A percentile compares a stretch with the other conserved stretches of the same genome.
Evolutionary conservation across 768 basidiomycete species (phyloP).

Genomic region (Kwoniella pini): DNA sequence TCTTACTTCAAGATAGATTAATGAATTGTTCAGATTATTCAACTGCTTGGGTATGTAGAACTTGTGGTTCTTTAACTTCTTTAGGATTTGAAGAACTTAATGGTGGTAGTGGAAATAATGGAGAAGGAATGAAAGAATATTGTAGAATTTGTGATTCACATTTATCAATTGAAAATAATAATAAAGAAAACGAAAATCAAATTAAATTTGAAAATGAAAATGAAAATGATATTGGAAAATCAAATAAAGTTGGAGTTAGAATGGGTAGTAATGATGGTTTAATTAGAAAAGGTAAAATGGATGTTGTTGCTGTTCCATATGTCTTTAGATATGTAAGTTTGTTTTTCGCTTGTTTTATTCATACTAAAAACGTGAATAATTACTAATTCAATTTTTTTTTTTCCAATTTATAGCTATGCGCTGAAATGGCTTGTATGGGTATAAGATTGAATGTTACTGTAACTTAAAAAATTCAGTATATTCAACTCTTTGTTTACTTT

Average conservation of each 20-base stretch:
- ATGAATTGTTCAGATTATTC: conserved; percentile 99
- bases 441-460: conserved; percentile 85
- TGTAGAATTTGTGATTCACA: conserved; percentile 79
- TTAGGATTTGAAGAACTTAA: conserved; percentile 90
- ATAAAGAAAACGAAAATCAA: conserved; percentile 43
- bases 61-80: conserved; percentile 92
- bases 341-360: background rate
- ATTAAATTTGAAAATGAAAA: conserved; percentile 65
- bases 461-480: too few species aligned
- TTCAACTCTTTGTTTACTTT: background rate
- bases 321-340: conserved; percentile 51
- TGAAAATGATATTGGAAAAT: conserved; percentile 62
- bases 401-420: conserved; percentile 42
- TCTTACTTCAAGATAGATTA: conserved; percentile 93
- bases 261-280: conserved; percentile 39
- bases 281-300: conserved; percentile 62
- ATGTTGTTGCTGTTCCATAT: conserved; percentile 91
- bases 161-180: background rate
- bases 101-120: conserved; percentile 28
- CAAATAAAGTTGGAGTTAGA: conserved; percentile 55
- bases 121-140: conserved; percentile 68
- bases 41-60: conserved; percentile 97
- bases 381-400: conserved; percentile 1
- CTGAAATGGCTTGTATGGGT: conserved; percentile 98
- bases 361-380: background rate